Evolutionary conservation across 202 grass and related monocot species (phyloP).

Genomic region (Schoenoplectus tabernaemontani): DNA sequence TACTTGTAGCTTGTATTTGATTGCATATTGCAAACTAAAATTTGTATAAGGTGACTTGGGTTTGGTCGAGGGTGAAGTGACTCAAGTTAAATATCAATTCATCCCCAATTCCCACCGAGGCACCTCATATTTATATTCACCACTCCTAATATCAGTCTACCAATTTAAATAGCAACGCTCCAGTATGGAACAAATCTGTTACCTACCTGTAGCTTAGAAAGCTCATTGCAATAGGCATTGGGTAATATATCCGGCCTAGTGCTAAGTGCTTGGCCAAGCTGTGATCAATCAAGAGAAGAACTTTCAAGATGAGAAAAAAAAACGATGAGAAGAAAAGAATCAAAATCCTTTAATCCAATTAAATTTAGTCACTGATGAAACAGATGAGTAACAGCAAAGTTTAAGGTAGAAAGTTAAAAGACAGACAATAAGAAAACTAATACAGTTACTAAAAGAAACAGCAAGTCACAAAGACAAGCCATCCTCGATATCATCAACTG

Average conservation of each 20-base stretch:
- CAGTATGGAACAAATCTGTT: background rate
- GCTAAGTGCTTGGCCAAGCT: slow-evolving; percentile 96
- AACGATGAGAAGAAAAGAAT: background rate
- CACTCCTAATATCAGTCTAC: background rate
- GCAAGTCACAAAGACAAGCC: background rate
- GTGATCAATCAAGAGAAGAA: slow-evolving; percentile 13
- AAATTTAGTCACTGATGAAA: slow-evolving; percentile 42
- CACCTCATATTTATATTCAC: background rate
- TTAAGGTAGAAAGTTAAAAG: slow-evolving; percentile 10
- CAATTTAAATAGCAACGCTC: slow-evolving; percentile 4
- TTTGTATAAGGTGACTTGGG: background rate
- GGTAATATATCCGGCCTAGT: slow-evolving; percentile 84
- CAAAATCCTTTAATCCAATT: slow-evolving; percentile 9
- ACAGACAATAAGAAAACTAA: background rate
- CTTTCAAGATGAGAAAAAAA: slow-evolving; percentile 4
- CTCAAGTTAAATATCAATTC: background rate
- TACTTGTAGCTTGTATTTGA: background rate
- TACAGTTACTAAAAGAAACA: background rate
- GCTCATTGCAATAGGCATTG: slow-evolving; percentile 79
- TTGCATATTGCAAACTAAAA: background rate
- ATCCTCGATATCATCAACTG: background rate
- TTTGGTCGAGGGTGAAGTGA: background rate
- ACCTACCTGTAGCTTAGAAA: slow-evolving; percentile 73
- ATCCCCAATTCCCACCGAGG: background rate
- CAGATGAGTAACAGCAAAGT: slow-evolving; percentile 16